Evolutionary conservation across 495 filamentous ascomycete species (phyloP).

Genomic region (Aspergillus mulundensis): DNA sequence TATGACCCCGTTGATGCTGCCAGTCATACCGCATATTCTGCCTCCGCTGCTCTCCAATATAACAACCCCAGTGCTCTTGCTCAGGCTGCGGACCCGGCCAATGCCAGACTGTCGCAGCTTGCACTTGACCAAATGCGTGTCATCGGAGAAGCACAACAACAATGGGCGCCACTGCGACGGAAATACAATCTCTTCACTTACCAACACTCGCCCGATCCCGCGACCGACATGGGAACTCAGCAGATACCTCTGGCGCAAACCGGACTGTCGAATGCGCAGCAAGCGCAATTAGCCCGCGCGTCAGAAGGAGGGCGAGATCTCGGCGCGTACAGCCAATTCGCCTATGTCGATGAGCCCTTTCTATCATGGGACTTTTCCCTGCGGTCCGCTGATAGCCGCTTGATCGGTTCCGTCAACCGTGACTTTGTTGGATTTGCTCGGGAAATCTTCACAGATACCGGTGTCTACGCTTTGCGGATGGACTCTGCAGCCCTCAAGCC

Average conservation of each 20-base stretch:
- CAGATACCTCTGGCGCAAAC: slow-evolving; percentile 40
- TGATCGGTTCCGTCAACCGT: slow-evolving; percentile 63
- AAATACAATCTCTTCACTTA: slow-evolving; percentile 67
- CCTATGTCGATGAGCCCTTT: slow-evolving; percentile 55
- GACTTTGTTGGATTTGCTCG: slow-evolving; percentile 66
- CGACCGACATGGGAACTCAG: slow-evolving; percentile 35
- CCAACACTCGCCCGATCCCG: slow-evolving; percentile 31
- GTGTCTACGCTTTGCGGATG: slow-evolving; percentile 67
- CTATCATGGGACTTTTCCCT: slow-evolving; percentile 59
- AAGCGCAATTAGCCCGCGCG: slow-evolving; percentile 37
- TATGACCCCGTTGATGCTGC: slow-evolving; percentile 54
- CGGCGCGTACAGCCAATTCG: slow-evolving; percentile 59
- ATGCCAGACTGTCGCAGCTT: slow-evolving; percentile 49
- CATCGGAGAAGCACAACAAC: slow-evolving; percentile 64
- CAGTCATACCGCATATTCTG: slow-evolving; percentile 23
- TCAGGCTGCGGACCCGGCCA: slow-evolving; percentile 33
- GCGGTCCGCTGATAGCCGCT: slow-evolving; percentile 37
- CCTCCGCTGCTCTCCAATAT: slow-evolving; percentile 42
- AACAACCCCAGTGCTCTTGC: slow-evolving; percentile 39
- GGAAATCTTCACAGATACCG: slow-evolving; percentile 69
- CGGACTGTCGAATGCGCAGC: slow-evolving; percentile 46
- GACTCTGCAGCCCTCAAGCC: slow-evolving; percentile 51
- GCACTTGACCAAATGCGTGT: slow-evolving; percentile 56
- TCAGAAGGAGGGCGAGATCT: slow-evolving; percentile 24
- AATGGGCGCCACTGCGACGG: slow-evolving; percentile 62